Percentiles rank a stretch among this genome's conserved stretches.
Conservation (phyloP, 2,329 filamentous ascomycete genomes). For the Escovopsis sp. region DNA sequence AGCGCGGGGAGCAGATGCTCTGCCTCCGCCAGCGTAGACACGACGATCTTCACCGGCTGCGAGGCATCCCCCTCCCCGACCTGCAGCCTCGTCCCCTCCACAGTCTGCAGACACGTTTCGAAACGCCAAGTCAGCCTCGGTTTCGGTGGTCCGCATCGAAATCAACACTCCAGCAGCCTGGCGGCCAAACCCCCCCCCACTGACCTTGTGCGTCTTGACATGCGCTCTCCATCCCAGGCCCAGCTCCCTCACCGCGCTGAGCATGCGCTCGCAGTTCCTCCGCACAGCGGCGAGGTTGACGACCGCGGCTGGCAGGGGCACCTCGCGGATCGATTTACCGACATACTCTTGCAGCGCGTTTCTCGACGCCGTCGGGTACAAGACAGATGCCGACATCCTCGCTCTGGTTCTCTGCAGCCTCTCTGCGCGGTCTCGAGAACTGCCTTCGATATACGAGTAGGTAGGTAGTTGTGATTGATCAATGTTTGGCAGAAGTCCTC, state of each 20-base stretch:
- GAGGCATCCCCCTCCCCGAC: constrained; percentile 38
- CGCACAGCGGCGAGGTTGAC: constrained; percentile 52
- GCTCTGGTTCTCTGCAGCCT: background rate
- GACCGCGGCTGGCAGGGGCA: constrained; percentile 53
- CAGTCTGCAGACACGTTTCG: constrained; percentile 36
- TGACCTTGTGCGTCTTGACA: constrained; percentile 72
- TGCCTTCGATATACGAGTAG: too few species aligned
- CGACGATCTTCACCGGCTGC: constrained; percentile 44
- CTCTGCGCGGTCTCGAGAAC: background rate
- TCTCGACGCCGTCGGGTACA: constrained; percentile 12
- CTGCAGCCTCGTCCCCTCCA: constrained; percentile 52
- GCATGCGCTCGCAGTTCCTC: constrained; percentile 58
- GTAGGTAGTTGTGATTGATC: too few species aligned
- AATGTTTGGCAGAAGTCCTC: too few species aligned
- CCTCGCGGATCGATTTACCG: constrained; percentile 42
- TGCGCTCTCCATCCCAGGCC: constrained; percentile 58
- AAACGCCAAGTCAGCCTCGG: background rate
- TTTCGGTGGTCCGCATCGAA: background rate
- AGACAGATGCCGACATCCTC: constrained; percentile 10
- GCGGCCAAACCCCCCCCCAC: background rate
- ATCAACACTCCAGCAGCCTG: too few species aligned
- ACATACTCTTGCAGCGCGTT: constrained; percentile 21
- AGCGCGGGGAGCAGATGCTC: constrained; percentile 51
- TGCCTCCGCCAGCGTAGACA: constrained; percentile 61
- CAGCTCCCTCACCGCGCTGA: constrained; percentile 43